phyloP scores from a whole-genome alignment of 371 early-diverging fungal genomes.

The Capniomyces stellatus region DNA sequence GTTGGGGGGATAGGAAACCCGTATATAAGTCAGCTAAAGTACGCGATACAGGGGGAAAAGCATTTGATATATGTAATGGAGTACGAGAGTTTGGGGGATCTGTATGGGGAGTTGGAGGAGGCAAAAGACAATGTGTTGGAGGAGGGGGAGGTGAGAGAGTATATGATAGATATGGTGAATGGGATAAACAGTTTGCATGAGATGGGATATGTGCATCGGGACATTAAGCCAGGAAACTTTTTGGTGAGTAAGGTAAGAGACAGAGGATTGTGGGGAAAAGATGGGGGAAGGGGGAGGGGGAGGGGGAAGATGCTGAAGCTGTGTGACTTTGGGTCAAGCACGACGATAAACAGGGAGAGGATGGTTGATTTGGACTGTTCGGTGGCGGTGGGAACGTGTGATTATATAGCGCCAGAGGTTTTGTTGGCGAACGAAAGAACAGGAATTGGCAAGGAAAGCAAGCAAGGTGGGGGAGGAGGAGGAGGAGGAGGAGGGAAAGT shows the following conservation, averaged over 20 bases:
- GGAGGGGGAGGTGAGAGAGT: slow-evolving; percentile 52
- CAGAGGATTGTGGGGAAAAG: too few relatives aligned
- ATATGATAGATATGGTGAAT: slow-evolving; percentile 69
- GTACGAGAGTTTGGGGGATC: slow-evolving; percentile 85
- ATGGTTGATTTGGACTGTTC: background rate
- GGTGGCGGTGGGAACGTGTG: slow-evolving; percentile 88
- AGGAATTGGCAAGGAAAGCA: too few relatives aligned
- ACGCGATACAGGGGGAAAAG: slow-evolving; percentile 54
- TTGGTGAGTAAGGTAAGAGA: slow-evolving; percentile 67
- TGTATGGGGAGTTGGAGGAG: slow-evolving; percentile 71
- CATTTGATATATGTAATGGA: slow-evolving; percentile 81
- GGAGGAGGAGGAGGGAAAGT: too few relatives aligned
- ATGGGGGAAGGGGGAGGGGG: slow-evolving; percentile 33
- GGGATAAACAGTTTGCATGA: slow-evolving; percentile 69
- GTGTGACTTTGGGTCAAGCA: background rate
- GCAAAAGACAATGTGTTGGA: slow-evolving; percentile 50
- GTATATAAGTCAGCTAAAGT: slow-evolving; percentile 44
- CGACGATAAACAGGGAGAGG: background rate
- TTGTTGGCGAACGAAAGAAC: slow-evolving; percentile 38
- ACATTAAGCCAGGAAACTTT: slow-evolving; percentile 68
- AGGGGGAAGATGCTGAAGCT: slow-evolving; percentile 11
- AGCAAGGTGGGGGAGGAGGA: too few relatives aligned
- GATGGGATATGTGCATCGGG: slow-evolving; percentile 74
- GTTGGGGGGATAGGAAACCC: slow-evolving; percentile 43
- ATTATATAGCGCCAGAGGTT: slow-evolving; percentile 84